A percentile compares a stretch with the other conserved stretches of the same genome.
Conservation (phyloP, 208 protist species). For the Eutreptiella sp. region DNA sequence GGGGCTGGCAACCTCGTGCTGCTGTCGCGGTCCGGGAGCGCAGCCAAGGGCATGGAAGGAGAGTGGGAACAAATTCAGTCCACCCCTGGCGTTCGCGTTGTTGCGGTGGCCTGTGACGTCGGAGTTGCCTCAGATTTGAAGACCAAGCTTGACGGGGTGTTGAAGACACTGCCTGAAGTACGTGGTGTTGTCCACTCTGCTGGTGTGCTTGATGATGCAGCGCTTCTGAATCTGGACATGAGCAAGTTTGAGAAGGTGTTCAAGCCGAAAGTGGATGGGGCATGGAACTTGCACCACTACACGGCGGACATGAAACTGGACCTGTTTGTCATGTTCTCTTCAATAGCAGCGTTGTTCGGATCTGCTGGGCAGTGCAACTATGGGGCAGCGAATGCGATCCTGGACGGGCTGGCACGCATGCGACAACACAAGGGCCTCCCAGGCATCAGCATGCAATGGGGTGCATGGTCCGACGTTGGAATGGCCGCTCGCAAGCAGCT, state of each 20-base stretch:
- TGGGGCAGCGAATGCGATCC: slow-evolving; percentile 37
- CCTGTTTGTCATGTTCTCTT: slow-evolving; percentile 41
- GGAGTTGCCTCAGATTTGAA: too few species aligned
- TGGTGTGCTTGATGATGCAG: slow-evolving; percentile 35
- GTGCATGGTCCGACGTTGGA: slow-evolving; percentile 38
- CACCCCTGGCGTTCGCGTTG: too few species aligned
- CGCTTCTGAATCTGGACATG: slow-evolving; percentile 25
- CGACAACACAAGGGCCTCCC: slow-evolving; percentile 28
- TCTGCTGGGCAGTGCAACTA: slow-evolving; percentile 42
- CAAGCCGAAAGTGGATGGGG: slow-evolving; percentile 37
- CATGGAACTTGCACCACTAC: slow-evolving; percentile 24
- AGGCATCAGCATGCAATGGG: slow-evolving; percentile 36
- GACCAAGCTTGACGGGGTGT: too few species aligned
- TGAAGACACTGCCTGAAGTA: too few species aligned
- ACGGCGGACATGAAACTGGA: background rate
- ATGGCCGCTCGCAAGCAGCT: slow-evolving; percentile 36
- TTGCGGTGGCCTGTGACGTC: too few species aligned
- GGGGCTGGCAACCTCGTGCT: background rate
- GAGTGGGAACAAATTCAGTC: too few species aligned
- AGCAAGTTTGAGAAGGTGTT: slow-evolving; percentile 30
- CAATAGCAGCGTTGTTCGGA: slow-evolving; percentile 35
- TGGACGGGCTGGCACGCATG: slow-evolving; percentile 31
- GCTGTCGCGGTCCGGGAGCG: background rate
- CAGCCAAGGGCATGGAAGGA: too few species aligned
- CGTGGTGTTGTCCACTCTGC: slow-evolving; percentile 41